phyloP scores from a whole-genome alignment of 192 early-diverging fungal species.

The Gigaspora rosea region DNA sequence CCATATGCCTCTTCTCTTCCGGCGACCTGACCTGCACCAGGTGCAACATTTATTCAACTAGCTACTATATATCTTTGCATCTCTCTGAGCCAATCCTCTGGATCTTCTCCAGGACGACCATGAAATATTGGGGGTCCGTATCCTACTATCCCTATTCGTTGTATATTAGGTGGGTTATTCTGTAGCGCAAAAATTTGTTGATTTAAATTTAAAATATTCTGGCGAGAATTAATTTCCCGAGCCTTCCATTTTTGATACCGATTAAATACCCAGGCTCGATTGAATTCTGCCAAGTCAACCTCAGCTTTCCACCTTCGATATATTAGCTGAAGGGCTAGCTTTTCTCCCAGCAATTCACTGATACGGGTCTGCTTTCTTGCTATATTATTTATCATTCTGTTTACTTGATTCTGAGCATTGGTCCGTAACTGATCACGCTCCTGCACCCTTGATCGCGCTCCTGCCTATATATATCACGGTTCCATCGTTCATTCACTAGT shows the following conservation, averaged over 20 bases:
- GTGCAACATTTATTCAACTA: neutral
- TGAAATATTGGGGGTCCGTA: neutral
- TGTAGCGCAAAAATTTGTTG: neutral
- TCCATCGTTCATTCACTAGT: no score
- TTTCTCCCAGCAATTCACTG: no score
- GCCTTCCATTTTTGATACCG: no score
- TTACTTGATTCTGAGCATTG: neutral
- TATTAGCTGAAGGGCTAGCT: no score
- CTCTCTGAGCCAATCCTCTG: neutral
- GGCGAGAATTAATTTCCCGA: no score
- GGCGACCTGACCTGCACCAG: neutral
- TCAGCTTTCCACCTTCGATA: no score
- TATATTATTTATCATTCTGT: neutral
- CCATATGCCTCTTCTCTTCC: neutral
- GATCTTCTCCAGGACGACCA: neutral
- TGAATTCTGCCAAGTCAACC: no score
- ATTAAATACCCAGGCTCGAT: no score
- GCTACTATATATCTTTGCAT: no score
- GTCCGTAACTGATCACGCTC: neutral
- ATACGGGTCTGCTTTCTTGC: neutral
- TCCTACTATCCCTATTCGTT: neutral
- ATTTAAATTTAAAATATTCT: neutral
- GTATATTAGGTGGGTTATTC: slow-evolving; percentile 1
- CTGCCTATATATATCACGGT: neutral
- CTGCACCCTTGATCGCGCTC: neutral